Conservation (phyloP, 345 rosid genomes). For the Linum trigynum region DNA sequence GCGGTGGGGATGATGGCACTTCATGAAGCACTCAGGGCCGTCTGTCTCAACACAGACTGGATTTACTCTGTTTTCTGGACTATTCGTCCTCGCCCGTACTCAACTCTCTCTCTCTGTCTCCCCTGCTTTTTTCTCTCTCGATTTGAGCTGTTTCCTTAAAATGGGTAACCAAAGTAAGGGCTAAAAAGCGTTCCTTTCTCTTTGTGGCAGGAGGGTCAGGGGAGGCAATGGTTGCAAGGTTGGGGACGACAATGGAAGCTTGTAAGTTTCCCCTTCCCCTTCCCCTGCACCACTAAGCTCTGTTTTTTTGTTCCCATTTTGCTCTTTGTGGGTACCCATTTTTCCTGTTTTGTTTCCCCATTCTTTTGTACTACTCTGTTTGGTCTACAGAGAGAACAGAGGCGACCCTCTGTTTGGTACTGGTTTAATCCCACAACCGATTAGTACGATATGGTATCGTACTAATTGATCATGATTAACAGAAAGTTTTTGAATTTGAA, state of each 20-base stretch:
- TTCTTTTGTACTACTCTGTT: conserved; percentile 8
- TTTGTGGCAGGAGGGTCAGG: conserved; percentile 70
- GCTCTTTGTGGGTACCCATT: not conserved
- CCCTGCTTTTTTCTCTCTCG: not conserved
- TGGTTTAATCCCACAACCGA: too few relatives aligned
- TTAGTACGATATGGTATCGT: too few relatives aligned
- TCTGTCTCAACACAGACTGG: conserved; percentile 97
- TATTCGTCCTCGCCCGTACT: conserved; percentile 99
- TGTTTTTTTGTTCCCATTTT: not conserved
- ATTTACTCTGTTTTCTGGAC: conserved; percentile 99
- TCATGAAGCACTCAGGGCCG: conserved; percentile 97
- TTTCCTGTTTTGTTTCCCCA: not conserved
- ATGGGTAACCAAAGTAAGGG: conserved; percentile 7
- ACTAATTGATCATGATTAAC: too few relatives aligned
- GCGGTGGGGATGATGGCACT: conserved; percentile 99
- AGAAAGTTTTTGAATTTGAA: conserved; percentile 15
- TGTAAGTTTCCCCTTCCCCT: conserved; percentile 48
- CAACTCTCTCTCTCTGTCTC: conserved; percentile 1
- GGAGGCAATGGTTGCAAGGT: conserved; percentile 98
- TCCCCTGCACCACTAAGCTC: not conserved
- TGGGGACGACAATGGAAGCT: conserved; percentile 96
- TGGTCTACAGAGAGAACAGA: conserved; percentile 12
- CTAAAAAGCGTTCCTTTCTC: conserved; percentile 11
- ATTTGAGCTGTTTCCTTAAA: conserved; percentile 21
- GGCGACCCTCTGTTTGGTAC: not conserved